Evolutionary conservation across 75 land plant species (phyloP).

Genomic region (Selaginella moellendorffii): DNA sequence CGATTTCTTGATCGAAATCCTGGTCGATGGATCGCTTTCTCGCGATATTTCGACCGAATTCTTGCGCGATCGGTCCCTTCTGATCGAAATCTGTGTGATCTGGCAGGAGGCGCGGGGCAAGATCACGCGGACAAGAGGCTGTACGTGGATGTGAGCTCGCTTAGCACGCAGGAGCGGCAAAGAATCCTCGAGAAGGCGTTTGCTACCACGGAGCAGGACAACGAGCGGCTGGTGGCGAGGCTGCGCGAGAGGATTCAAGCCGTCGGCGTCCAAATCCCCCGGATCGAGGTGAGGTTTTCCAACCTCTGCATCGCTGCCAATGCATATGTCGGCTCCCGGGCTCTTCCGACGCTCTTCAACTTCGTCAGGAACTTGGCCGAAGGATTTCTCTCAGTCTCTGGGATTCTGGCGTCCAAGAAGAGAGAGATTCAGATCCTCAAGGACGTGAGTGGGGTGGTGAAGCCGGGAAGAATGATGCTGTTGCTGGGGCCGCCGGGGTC

Average conservation of each 20-base stretch:
- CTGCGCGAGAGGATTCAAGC: not conserved
- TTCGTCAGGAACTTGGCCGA: no score
- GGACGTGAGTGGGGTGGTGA: slow-evolving; percentile 6
- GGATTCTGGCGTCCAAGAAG: not conserved
- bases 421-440: not conserved
- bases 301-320: not conserved
- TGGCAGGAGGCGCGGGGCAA: no score
- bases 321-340: not conserved
- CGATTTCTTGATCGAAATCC: no score
- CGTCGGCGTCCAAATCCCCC: not conserved
- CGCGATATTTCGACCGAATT: no score
- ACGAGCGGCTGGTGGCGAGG: not conserved
- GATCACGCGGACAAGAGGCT: no score
- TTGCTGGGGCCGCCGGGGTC: not conserved
- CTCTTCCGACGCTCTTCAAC: not conserved
- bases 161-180: slow-evolving; percentile 29
- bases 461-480: not conserved
- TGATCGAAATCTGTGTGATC: no score
- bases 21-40: no score
- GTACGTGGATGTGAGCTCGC: slow-evolving; percentile 38
- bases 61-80: no score
- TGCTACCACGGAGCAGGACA: slow-evolving; percentile 17
- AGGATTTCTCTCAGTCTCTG: no score
- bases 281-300: not conserved
- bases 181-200: slow-evolving; percentile 46